Base-by-base conservation (phyloP, 108 stramenopile genomes). In the Cyclostephanos invisitatus region DNA sequence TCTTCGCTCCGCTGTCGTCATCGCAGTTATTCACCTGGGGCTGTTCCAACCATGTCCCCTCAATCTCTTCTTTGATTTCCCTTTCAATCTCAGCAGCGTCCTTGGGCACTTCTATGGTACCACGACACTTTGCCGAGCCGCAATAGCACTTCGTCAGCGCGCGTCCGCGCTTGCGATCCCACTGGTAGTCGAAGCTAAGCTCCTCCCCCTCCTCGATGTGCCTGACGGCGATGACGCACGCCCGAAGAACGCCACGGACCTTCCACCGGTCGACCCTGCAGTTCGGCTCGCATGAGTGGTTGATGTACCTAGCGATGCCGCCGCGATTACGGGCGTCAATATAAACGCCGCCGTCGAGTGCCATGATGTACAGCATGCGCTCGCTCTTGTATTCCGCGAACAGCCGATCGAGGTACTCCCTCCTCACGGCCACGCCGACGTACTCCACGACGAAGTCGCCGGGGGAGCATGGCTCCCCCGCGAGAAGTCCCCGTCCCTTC, bases 201-300 rank as follows among this genome's bases (percentile, higher is more conserved):
- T 99, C 98, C 72, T 94, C 95, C 48, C 96, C 97, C 42, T 83
- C 81, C 27, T 65, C 58, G 64, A 99, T 93, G 35, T 90, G 88
- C 44, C 91, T 67, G 60, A 74, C 46, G 11, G 98, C 97, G 58
- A 96, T 84, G 25, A 98, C 85, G 38, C 91, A 91, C 14, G 96
- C 90, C 22, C 98, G 86, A 18, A 79, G 59, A 47, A 90, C 80
- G 25, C 92, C 93, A 5, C 84, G 77, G 27, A 98, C 96, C 53
- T 87, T 94, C 97, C 97, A 97, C 46, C 87, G 90, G 60, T 97
- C 92, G 47, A 97, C 91, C 12, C 70, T 77, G 80, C 96, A 97
- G 76, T 96, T 98, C 8, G 99, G 99, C 29, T 97, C 91, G 70
- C 98, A 98, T 51, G 88, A 91, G 79, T 99, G 99, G 82, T 99